phyloP scores from a whole-genome alignment of 345 rosid genomes.

The Melastoma malabathricum region DNA sequence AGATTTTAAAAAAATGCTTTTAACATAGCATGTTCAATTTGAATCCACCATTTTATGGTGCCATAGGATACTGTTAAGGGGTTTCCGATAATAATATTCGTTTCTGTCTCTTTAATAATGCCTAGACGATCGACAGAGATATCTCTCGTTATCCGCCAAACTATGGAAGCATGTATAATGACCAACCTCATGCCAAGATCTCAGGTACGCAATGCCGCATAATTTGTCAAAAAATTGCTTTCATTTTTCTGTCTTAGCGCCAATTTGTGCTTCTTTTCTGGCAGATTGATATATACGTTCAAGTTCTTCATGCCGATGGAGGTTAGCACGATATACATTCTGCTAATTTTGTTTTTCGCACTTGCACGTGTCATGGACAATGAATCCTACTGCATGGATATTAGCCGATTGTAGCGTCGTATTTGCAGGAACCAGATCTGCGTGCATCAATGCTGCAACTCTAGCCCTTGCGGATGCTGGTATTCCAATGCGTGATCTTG shows the following conservation, averaged over 20 bases:
- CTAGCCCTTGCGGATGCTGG: slow-evolving; percentile 97
- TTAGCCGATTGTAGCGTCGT: neutral
- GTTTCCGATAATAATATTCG: no score
- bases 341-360: neutral
- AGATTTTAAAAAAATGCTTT: no score
- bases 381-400: no score
- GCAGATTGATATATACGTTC: slow-evolving; percentile 91
- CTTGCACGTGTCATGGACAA: neutral
- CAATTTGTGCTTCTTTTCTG: slow-evolving; percentile 5
- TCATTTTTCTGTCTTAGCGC: neutral
- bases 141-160: slow-evolving; percentile 81
- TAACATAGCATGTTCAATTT: no score
- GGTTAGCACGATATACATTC: slow-evolving; percentile 26
- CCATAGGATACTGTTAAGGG: no score
- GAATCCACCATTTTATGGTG: no score
- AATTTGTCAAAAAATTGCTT: neutral
- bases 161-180: slow-evolving; percentile 88
- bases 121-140: slow-evolving; percentile 88
- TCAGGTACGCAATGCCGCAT: slow-evolving; percentile 32
- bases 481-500: slow-evolving; percentile 92
- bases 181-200: slow-evolving; percentile 81
- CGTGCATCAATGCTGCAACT: slow-evolving; percentile 95
- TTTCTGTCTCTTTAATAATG: no score
- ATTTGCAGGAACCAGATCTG: slow-evolving; percentile 70
- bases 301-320: slow-evolving; percentile 98